Base-by-base conservation (phyloP, 192 early-diverging fungal species). In the Entomortierella beljakovae region DNA sequence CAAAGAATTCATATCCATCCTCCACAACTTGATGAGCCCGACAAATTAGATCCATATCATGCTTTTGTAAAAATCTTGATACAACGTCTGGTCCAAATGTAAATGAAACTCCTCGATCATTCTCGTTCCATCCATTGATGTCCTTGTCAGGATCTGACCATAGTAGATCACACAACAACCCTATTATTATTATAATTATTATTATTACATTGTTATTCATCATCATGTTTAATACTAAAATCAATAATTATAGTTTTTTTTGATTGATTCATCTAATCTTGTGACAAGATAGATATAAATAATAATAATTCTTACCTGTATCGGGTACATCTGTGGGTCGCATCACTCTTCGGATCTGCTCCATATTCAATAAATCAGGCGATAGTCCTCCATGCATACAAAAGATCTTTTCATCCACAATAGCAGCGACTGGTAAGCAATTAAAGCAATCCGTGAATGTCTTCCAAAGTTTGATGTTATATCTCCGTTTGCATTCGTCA, bases 391-490 rank as follows among this genome's bases (percentile, higher is more conserved):
- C 97, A 76, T 99, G 97, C 97, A 99, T 97, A 38, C 93, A 93
- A 63, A 99, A 96, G 68, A 99, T 99, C 84, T 98, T 98, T 85
- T 98, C 97, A 80, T 98, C 97, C 61, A 98, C 93, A 51, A 98
- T 93, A 32, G 97, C 97, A 11, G 97, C 96, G 75, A 98, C 97
- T 20, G 97, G 97, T 38, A 98, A 87, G 68, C 97, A 98, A 84
- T 98, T 98, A 86, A 98, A 98, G 80, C 97, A 98, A 85, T 98
- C 97, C 25, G 96, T 98, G 70, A 98, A 98, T 13, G 93, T 96
- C 82, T 99, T 99, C 97, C 97, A 99, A 52, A 99, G 87, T 83
- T 97, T 97, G 88, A 98, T 96, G 86, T 98, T 97, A 84, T 98
- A 98, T 71, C 97, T 82, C 76, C 97, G 86, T 79, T 98, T 98